Evolutionary conservation across 2,329 filamentous ascomycete species (phyloP).

Genomic region (Beauveria scarabaeidicola): DNA sequence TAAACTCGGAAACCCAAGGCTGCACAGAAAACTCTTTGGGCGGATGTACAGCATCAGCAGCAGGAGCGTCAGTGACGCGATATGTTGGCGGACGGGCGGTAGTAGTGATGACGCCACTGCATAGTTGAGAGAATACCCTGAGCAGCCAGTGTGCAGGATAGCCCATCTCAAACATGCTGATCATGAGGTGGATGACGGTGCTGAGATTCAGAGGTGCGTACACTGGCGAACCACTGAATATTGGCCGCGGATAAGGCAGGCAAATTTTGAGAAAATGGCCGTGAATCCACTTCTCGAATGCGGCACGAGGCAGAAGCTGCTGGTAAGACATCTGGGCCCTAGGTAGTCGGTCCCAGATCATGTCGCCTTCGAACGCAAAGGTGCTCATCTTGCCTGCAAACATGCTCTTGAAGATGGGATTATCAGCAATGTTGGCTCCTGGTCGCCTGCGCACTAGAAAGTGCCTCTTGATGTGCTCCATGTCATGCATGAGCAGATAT

Average conservation of each 20-base stretch:
- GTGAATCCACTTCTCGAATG: constrained; percentile 19
- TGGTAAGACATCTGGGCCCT: neutral
- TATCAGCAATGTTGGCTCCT: neutral
- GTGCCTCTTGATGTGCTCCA: constrained; percentile 17
- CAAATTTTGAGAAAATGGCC: constrained; percentile 19
- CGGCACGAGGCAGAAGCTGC: constrained; percentile 13
- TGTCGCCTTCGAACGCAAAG: constrained; percentile 14
- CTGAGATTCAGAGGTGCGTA: constrained; percentile 20
- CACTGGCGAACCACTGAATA: constrained; percentile 13
- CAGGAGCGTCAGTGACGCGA: constrained; percentile 6
- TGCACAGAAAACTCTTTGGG: constrained; percentile 5
- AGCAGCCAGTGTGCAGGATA: constrained; percentile 23
- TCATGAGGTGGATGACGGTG: constrained; percentile 16
- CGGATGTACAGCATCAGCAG: constrained; percentile 7
- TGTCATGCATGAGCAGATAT: constrained; percentile 22
- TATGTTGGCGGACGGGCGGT: constrained; percentile 16
- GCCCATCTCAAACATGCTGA: constrained; percentile 16
- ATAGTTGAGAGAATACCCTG: constrained; percentile 13
- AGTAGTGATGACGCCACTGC: constrained; percentile 15
- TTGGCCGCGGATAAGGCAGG: constrained; percentile 16
- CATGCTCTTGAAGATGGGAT: neutral
- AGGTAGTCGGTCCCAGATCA: constrained; percentile 13
- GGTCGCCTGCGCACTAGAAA: constrained; percentile 15
- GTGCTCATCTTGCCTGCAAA: neutral
- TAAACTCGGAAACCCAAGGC: constrained; percentile 17